Percentiles rank a stretch among this genome's conserved stretches.
Conservation (phyloP, 257 asterid species). For the Cynanchum wilfordii region DNA sequence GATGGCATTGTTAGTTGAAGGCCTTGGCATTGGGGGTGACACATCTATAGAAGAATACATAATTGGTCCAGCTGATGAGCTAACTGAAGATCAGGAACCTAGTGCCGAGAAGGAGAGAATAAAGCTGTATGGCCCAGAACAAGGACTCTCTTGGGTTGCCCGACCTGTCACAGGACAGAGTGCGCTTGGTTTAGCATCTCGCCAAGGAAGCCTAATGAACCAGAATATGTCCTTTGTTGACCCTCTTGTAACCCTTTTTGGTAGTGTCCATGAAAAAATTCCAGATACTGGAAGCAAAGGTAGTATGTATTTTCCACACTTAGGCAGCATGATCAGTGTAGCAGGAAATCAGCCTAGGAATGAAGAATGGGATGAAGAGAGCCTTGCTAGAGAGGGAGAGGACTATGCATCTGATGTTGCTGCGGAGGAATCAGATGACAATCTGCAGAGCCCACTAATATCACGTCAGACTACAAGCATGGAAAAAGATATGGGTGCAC, state of each 20-base stretch:
- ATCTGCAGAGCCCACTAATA: constrained; percentile 50
- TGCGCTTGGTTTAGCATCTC: constrained; percentile 31
- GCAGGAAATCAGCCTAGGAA: constrained; percentile 35
- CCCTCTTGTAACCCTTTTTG: constrained; percentile 60
- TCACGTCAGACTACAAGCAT: constrained; percentile 55
- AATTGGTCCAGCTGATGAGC: constrained; percentile 42
- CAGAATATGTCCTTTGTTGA: constrained; percentile 39
- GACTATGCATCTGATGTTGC: constrained; percentile 38
- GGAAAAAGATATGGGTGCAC: constrained; percentile 33
- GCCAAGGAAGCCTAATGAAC: constrained; percentile 34
- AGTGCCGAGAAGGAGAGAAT: constrained; percentile 39
- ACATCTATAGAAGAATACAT: constrained; percentile 54
- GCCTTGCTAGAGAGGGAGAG: constrained; percentile 31
- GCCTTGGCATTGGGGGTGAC: constrained; percentile 55
- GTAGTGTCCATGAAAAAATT: constrained; percentile 54
- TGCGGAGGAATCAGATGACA: constrained; percentile 48
- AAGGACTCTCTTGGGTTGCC: constrained; percentile 53
- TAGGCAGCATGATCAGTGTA: constrained; percentile 54
- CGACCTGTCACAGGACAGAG: constrained; percentile 37
- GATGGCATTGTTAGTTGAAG: constrained; percentile 71
- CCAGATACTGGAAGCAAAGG: constrained; percentile 51
- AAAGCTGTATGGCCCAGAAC: constrained; percentile 35
- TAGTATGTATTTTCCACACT: constrained; percentile 49
- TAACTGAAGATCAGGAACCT: constrained; percentile 32
- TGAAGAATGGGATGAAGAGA: constrained; percentile 54